Conservation (phyloP, 2,329 filamentous ascomycete species). For the Colletotrichum graminicola region DNA sequence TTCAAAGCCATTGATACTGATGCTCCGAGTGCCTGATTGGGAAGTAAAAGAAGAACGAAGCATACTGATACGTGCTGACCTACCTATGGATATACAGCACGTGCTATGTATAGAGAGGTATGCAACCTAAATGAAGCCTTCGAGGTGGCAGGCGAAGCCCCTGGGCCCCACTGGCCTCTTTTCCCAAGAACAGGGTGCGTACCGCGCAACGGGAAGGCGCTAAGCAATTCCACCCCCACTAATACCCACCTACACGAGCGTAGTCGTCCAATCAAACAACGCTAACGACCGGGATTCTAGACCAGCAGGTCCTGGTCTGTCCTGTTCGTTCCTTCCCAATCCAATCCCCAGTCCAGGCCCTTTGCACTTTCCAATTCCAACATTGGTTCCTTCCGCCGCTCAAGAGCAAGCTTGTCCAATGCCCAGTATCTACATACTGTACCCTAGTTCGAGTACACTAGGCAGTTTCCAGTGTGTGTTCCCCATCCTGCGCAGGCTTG, state of each 20-base stretch:
- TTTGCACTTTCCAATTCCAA: conserved; percentile 29
- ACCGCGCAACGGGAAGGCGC: conserved; percentile 36
- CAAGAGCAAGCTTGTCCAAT: not conserved
- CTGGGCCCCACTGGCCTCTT: conserved; percentile 22
- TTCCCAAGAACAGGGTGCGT: conserved; percentile 39
- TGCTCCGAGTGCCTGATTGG: not conserved
- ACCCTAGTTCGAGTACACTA: not conserved
- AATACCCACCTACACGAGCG: not conserved
- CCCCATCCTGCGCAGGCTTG: conserved; percentile 19
- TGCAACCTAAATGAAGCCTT: conserved; percentile 7
- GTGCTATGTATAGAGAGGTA: too few species aligned
- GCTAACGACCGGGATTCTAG: conserved; percentile 22
- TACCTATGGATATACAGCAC: not conserved
- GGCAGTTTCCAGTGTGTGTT: not conserved
- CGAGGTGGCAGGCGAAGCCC: conserved; percentile 30
- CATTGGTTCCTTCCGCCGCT: not conserved
- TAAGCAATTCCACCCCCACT: conserved; percentile 16
- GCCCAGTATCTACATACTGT: not conserved
- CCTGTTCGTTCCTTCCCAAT: conserved; percentile 28
- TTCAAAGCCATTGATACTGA: not conserved
- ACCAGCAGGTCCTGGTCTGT: conserved; percentile 25
- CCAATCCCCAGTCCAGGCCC: conserved; percentile 15
- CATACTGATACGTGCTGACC: not conserved
- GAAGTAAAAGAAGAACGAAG: not conserved
- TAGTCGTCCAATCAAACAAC: conserved; percentile 11